phyloP scores from a whole-genome alignment of 192 early-diverging fungal species.

The Umbelopsis isabellina region DNA sequence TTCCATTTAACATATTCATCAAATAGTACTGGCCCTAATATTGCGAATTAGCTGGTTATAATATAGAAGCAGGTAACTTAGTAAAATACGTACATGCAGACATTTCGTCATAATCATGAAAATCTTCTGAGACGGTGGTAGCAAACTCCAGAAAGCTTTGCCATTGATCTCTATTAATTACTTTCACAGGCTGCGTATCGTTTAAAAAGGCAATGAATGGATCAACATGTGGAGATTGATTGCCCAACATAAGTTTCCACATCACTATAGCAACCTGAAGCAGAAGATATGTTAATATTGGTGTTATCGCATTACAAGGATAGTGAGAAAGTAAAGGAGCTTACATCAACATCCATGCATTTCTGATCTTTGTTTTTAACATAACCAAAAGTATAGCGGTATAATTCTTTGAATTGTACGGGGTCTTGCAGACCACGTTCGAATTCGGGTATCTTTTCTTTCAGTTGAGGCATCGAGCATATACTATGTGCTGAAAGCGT shows the following conservation, averaged over 20 bases:
- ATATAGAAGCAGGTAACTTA: background rate
- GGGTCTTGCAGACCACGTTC: conserved; percentile 40
- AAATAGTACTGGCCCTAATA: conserved; percentile 65
- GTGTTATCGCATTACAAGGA: no score
- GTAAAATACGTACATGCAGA: conserved; percentile 59
- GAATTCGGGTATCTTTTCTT: conserved; percentile 37
- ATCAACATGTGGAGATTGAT: conserved; percentile 44
- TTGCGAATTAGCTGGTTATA: no score
- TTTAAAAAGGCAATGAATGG: conserved; percentile 55
- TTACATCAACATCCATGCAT: conserved; percentile 61
- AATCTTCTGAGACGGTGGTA: conserved; percentile 47
- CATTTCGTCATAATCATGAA: conserved; percentile 59
- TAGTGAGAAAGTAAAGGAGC: background rate
- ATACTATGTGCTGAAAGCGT: conserved; percentile 25
- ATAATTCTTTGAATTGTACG: conserved; percentile 60
- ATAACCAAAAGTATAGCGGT: conserved; percentile 64
- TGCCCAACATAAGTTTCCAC: conserved; percentile 54
- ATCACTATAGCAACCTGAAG: conserved; percentile 52
- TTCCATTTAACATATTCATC: conserved; percentile 72
- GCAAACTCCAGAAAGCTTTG: conserved; percentile 65
- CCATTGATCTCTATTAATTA: conserved; percentile 74
- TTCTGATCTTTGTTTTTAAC: conserved; percentile 66
- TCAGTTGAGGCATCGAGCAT: conserved; percentile 43
- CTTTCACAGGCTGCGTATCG: conserved; percentile 55
- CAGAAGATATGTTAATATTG: background rate